A percentile compares a stretch with the other conserved stretches of the same genome.
Evolutionary conservation across 1,284 basidiomycete genomes (phyloP).

Genomic region (Ustilago bromivora): DNA sequence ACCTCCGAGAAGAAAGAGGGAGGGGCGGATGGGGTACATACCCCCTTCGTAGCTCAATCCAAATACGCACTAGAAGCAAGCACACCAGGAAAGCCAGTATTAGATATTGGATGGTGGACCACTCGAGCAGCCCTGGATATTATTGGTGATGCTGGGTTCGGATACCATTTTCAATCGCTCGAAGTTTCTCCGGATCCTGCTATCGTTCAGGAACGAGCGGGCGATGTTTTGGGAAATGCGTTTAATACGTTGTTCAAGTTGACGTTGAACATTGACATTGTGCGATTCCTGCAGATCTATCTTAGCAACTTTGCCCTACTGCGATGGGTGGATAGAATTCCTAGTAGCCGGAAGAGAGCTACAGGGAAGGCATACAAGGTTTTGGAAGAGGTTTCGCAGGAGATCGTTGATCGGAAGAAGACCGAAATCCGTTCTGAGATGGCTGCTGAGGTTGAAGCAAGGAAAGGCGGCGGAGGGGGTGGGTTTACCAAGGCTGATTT

Average conservation of each 20-base stretch:
- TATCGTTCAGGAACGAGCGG: conserved; percentile 16
- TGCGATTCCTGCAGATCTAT: conserved; percentile 48
- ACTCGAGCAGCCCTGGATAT: conserved; percentile 56
- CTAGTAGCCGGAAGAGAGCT: conserved; percentile 44
- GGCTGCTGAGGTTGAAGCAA: conserved; percentile 26
- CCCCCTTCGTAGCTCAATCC: conserved; percentile 27
- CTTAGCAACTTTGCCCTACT: conserved; percentile 53
- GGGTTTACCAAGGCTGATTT: conserved; percentile 54
- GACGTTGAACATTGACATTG: conserved; percentile 30
- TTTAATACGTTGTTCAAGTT: conserved; percentile 51
- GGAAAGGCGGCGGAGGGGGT: neutral
- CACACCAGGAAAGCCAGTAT: conserved; percentile 35
- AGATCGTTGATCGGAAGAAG: conserved; percentile 55
- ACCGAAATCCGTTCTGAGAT: conserved; percentile 56
- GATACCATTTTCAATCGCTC: conserved; percentile 51
- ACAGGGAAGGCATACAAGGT: conserved; percentile 39
- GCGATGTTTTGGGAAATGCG: conserved; percentile 45
- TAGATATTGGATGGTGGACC: conserved; percentile 52
- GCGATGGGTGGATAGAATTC: conserved; percentile 60
- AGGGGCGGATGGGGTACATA: conserved; percentile 26
- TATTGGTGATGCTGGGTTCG: conserved; percentile 63
- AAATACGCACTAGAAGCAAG: conserved; percentile 13
- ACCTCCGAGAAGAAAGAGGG: neutral
- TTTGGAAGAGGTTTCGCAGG: conserved; percentile 44
- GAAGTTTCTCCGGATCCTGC: conserved; percentile 34